Evolutionary conservation across 2,329 filamentous ascomycete species (phyloP).

Genomic region (Sclerotinia spermophila): DNA sequence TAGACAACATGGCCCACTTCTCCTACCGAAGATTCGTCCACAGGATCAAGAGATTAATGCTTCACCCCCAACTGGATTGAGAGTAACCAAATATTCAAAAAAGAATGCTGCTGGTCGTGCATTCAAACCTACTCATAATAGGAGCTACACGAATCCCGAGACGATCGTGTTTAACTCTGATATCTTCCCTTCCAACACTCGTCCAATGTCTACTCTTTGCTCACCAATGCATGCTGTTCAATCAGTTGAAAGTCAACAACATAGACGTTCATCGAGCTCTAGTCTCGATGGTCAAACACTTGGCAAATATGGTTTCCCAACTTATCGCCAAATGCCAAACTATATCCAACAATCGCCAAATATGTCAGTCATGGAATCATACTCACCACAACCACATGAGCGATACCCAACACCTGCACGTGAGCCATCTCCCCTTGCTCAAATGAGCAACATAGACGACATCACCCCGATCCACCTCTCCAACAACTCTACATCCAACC

Average conservation of each 20-base stretch:
- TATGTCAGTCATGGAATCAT: slow-evolving; percentile 36
- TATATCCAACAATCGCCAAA: slow-evolving; percentile 40
- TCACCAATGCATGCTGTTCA: slow-evolving; percentile 32
- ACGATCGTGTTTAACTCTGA: slow-evolving; percentile 41
- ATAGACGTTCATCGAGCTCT: slow-evolving; percentile 62
- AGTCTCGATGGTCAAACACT: slow-evolving; percentile 64
- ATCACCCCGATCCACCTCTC: slow-evolving; percentile 36
- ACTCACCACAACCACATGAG: slow-evolving; percentile 47
- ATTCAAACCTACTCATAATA: slow-evolving; percentile 48
- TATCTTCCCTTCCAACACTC: slow-evolving; percentile 30
- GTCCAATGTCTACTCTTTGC: slow-evolving; percentile 35
- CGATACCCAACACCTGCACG: slow-evolving; percentile 38
- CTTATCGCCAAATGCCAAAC: slow-evolving; percentile 71
- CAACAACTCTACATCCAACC: slow-evolving; percentile 55
- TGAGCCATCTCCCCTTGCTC: slow-evolving; percentile 44
- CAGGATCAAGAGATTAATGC: slow-evolving; percentile 76
- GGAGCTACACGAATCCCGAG: slow-evolving; percentile 62
- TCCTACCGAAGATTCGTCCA: slow-evolving; percentile 80
- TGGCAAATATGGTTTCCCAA: slow-evolving; percentile 75
- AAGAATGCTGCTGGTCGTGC: slow-evolving; percentile 32
- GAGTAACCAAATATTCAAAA: slow-evolving; percentile 50
- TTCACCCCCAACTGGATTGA: slow-evolving; percentile 40
- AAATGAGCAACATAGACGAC: slow-evolving; percentile 34
- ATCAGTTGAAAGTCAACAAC: slow-evolving; percentile 41
- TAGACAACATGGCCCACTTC: slow-evolving; percentile 71